Base-by-base conservation (phyloP, 164 flowering plant species). In the Taxillus chinensis region DNA sequence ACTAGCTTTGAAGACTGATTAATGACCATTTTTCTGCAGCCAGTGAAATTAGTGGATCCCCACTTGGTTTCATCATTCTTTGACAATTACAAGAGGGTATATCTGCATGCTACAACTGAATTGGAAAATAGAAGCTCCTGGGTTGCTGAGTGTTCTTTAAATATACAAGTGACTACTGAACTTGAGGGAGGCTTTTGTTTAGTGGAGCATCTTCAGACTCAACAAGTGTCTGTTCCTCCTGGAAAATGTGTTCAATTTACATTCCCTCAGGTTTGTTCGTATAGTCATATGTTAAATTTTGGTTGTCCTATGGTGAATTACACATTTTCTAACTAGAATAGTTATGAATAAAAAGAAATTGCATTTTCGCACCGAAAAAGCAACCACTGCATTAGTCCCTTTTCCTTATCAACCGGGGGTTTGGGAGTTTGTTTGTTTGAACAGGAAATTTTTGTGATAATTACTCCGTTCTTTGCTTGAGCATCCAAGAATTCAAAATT, bases 41-140 rank as follows among this genome's bases (percentile, higher is more conserved):
- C 96, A 1, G 97, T 91, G 61, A 91, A 86, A 77, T 78, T 95
- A 67, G 67, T 70, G 45, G 96, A 95, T 82, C 99, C 99, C 45
- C 99, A 95, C 80, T 70, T 95, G 86, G 99, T 89, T 62, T 83
- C 99, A 46, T 67, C 99, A 49, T 91, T 95, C 75, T 95, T 83
- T 75, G 99, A 95, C 75, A 57, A 77, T 63, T 81, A 80, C 63
- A 83, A 68, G 74, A 86, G 93, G 70, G 89, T 77, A 15, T 95
- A 91, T 75, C 75, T 95, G 64, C 93, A 95, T 66, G 60, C 83
- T 41, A 86, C 97, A 13, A 57, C 77, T 49, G 96, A 89, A 66
- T 75, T 95, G 72, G 95, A 84, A 73, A 95, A 95, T 64, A 83
- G 64, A 75, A 87, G 89, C 76, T 38, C 82, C 45, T 72, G 66